Conservation (phyloP, 352 stramenopile species). For the Globisporangium takayamanum region DNA sequence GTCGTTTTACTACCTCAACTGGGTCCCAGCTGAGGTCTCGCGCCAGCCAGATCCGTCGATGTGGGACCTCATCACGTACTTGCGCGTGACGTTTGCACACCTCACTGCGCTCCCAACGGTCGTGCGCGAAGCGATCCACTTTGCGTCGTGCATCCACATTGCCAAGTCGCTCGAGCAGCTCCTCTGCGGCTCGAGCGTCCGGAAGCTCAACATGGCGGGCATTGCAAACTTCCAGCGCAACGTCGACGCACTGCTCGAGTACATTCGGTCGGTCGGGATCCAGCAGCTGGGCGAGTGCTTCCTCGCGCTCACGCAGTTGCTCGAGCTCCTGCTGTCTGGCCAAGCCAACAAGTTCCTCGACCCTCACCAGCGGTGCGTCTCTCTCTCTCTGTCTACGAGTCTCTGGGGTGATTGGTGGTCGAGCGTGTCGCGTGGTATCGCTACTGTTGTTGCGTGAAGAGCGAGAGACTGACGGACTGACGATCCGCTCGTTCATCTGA, state of each 20-base stretch:
- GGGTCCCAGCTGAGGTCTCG: conserved; percentile 45
- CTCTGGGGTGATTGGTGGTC: background rate
- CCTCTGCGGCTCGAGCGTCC: conserved; percentile 46
- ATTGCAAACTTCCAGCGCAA: conserved; percentile 77
- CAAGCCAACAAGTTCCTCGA: conserved; percentile 54
- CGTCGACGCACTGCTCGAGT: conserved; percentile 60
- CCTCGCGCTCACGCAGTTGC: conserved; percentile 47
- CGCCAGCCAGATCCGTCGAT: conserved; percentile 67
- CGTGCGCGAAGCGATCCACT: conserved; percentile 65
- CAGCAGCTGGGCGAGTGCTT: conserved; percentile 64
- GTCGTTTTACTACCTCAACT: conserved; percentile 77
- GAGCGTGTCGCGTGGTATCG: too few relatives aligned
- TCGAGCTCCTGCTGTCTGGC: conserved; percentile 63
- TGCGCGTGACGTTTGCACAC: conserved; percentile 74
- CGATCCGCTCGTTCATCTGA: background rate
- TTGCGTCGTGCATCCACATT: conserved; percentile 74
- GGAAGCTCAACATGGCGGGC: conserved; percentile 63
- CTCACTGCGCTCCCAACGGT: conserved; percentile 42
- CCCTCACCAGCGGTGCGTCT: conserved; percentile 41
- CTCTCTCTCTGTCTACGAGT: background rate
- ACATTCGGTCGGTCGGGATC: conserved; percentile 50
- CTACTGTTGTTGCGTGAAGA: too few relatives aligned
- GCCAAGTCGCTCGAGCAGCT: conserved; percentile 71
- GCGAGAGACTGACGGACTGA: background rate
- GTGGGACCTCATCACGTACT: conserved; percentile 82